A percentile compares a stretch with the other conserved stretches of the same genome.
Conservation (phyloP, 2,329 filamentous ascomycete species). For the Colletotrichum lupini region DNA sequence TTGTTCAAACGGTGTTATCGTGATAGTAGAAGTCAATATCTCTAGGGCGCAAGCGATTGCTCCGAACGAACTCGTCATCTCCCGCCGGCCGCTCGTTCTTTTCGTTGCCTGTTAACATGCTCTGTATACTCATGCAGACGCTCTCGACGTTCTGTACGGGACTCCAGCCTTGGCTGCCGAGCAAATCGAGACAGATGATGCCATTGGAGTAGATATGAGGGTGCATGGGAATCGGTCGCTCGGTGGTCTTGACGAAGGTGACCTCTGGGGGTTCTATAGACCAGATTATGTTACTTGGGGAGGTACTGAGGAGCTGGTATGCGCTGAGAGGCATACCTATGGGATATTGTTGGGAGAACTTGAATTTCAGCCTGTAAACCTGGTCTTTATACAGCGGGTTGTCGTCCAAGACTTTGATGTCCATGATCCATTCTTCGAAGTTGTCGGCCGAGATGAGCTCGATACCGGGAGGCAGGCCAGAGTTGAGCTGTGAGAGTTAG, state of each 20-base stretch:
- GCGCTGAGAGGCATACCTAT: slow-evolving; percentile 73
- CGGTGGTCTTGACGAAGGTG: slow-evolving; percentile 77
- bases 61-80: slow-evolving; percentile 87
- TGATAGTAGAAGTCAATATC: slow-evolving; percentile 97
- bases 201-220: slow-evolving; percentile 99
- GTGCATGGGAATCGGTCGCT: slow-evolving; percentile 86
- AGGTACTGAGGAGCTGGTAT: neutral
- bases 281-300: neutral
- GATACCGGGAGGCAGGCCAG: slow-evolving; percentile 75
- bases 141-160: slow-evolving; percentile 98
- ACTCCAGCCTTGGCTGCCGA: slow-evolving; percentile 90
- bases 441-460: slow-evolving; percentile 83
- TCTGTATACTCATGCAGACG: slow-evolving; percentile 96
- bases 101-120: slow-evolving; percentile 95
- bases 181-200: slow-evolving; percentile 95
- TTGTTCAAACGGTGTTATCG: slow-evolving; percentile 75
- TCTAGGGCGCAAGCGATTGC: slow-evolving; percentile 81
- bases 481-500: slow-evolving; percentile 44
- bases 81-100: slow-evolving; percentile 92
- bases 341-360: slow-evolving; percentile 85
- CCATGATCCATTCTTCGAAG: slow-evolving; percentile 90
- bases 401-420: slow-evolving; percentile 88
- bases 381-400: slow-evolving; percentile 90
- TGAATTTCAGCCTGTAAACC: slow-evolving; percentile 87
- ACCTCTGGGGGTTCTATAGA: slow-evolving; percentile 90